Conservation (phyloP, 768 basidiomycete species). For the Russula emetica region DNA sequence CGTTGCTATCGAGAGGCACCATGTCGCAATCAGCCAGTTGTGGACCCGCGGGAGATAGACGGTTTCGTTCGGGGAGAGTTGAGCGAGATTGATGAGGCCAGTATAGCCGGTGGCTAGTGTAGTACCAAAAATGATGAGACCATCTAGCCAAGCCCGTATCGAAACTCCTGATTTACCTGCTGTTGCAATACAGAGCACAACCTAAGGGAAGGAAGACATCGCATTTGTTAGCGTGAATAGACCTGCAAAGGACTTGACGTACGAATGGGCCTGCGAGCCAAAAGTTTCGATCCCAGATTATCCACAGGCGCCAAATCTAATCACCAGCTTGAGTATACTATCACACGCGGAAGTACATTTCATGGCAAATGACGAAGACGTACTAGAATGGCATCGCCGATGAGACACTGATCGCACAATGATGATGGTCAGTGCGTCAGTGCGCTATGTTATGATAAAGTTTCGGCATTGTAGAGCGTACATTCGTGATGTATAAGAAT, state of each 20-base stretch:
- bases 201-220: not conserved
- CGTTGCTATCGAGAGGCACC: constrained; percentile 21
- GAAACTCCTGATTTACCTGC: not conserved
- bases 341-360: not conserved
- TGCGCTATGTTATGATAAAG: not conserved
- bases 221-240: not conserved
- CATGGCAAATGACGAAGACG: not conserved
- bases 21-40: constrained; percentile 14
- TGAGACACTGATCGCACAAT: constrained; percentile 4
- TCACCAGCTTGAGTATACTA: not conserved
- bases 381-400: constrained; percentile 23
- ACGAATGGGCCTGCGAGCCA: constrained; percentile 16
- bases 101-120: constrained; percentile 12
- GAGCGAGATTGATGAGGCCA: not conserved
- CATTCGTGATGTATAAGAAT: constrained; percentile 19
- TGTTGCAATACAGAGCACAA: not conserved
- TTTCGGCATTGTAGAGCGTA: not conserved
- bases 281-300: constrained; percentile 18
- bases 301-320: constrained; percentile 25
- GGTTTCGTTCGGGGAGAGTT: not conserved
- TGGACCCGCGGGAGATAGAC: constrained; percentile 7
- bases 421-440: not conserved
- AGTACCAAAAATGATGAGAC: constrained; percentile 3
- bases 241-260: not conserved
- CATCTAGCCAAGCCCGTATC: too few species aligned